Conservation (phyloP, 1,284 basidiomycete species). For the Melampsora abietis-canadensis region DNA sequence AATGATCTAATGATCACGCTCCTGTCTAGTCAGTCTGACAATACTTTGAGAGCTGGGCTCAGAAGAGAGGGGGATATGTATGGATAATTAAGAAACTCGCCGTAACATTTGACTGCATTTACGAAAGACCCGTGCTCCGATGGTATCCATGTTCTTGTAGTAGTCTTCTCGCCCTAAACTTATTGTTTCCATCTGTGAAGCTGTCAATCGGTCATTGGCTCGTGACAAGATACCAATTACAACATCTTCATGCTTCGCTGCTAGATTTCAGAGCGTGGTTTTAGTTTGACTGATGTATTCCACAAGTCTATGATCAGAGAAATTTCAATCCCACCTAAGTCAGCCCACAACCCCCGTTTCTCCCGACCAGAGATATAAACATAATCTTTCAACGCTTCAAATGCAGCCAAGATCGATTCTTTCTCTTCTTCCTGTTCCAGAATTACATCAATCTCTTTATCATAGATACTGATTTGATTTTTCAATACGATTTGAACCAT, state of each 20-base stretch:
- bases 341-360: slow-evolving; percentile 13
- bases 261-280: neutral
- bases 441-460: slow-evolving; percentile 19
- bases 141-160: no score
- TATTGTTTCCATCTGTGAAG: neutral
- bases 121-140: no score
- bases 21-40: no score
- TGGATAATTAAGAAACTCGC: no score
- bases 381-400: slow-evolving; percentile 26
- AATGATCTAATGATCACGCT: neutral
- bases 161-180: neutral
- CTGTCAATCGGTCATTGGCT: neutral
- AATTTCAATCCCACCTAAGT: slow-evolving; percentile 18
- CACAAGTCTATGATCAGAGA: neutral
- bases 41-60: no score
- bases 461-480: slow-evolving; percentile 24
- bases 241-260: neutral
- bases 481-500: slow-evolving; percentile 32
- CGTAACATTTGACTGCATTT: no score
- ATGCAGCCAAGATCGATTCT: neutral
- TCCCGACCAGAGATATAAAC: slow-evolving; percentile 26
- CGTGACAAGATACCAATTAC: neutral
- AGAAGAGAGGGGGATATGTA: no score
- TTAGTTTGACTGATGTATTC: no score
- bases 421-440: neutral